A percentile compares a stretch with the other conserved stretches of the same genome.
Conservation (phyloP, 2,329 filamentous ascomycete species). For the Cladosporium oxysporum region DNA sequence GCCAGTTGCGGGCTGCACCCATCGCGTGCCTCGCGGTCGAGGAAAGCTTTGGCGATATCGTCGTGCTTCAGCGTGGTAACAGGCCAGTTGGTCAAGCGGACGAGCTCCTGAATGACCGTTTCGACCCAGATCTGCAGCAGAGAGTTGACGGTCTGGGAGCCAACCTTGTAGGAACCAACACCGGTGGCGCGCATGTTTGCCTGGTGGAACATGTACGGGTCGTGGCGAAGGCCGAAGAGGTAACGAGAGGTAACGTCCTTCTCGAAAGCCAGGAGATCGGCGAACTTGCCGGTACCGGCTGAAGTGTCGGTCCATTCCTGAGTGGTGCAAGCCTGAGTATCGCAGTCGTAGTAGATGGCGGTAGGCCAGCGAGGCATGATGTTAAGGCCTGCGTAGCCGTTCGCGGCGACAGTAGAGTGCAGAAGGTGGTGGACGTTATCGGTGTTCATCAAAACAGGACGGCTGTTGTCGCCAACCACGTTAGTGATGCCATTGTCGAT, state of each 20-base stretch:
- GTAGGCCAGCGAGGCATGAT: conserved; percentile 63
- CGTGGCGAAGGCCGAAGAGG: conserved; percentile 57
- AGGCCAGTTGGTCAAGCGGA: conserved; percentile 56
- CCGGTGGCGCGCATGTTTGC: conserved; percentile 58
- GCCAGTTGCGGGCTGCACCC: conserved; percentile 52
- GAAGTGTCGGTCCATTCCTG: conserved; percentile 64
- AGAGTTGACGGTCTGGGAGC: conserved; percentile 50
- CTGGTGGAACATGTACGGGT: conserved; percentile 66
- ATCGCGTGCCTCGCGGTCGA: conserved; percentile 55
- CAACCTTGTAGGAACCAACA: conserved; percentile 50
- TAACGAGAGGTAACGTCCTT: conserved; percentile 57
- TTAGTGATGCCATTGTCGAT: conserved; percentile 60
- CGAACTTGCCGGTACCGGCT: conserved; percentile 55
- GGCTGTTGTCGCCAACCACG: conserved; percentile 66
- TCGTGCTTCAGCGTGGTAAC: conserved; percentile 59
- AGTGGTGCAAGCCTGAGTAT: conserved; percentile 57
- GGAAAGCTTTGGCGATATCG: conserved; percentile 54
- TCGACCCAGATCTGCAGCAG: conserved; percentile 62
- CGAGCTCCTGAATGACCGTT: conserved; percentile 55
- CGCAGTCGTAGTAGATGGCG: conserved; percentile 66
- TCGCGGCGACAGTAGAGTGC: conserved; percentile 51
- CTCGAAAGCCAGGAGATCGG: conserved; percentile 54
- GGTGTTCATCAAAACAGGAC: conserved; percentile 54
- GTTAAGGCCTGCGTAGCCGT: conserved; percentile 58
- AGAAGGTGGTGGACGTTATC: conserved; percentile 58